phyloP scores from a whole-genome alignment of 768 basidiomycete species.

The Naganishia friedmannii region DNA sequence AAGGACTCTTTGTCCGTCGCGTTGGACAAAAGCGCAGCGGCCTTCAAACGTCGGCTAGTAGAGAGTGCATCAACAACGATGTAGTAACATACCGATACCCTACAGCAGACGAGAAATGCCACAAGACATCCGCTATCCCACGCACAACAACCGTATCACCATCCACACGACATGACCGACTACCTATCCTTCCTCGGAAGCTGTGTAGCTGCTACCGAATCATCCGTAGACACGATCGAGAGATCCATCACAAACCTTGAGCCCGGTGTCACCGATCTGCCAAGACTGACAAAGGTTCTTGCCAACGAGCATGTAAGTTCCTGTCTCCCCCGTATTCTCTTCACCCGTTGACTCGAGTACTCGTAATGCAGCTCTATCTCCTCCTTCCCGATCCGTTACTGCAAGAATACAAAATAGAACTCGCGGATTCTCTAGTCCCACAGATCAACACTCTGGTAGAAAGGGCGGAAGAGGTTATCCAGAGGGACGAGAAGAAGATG shows the following conservation, averaged over 20 bases:
- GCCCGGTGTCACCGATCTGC: slow-evolving; percentile 43
- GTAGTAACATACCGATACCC: too few species aligned
- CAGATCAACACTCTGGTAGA: slow-evolving; percentile 48
- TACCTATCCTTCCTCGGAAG: slow-evolving; percentile 11
- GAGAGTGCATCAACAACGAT: neutral
- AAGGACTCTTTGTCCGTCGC: neutral
- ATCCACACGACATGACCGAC: slow-evolving; percentile 5
- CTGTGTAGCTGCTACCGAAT: slow-evolving; percentile 10
- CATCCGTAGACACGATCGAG: slow-evolving; percentile 2
- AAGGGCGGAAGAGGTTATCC: slow-evolving; percentile 37
- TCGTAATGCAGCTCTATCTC: slow-evolving; percentile 44
- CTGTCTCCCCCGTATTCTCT: too few species aligned
- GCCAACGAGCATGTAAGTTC: slow-evolving; percentile 46
- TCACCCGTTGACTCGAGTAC: neutral
- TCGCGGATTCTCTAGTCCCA: slow-evolving; percentile 42
- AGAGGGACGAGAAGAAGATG: slow-evolving; percentile 34
- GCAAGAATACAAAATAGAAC: slow-evolving; percentile 41
- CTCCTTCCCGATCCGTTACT: slow-evolving; percentile 47
- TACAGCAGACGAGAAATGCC: too few species aligned
- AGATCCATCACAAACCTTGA: slow-evolving; percentile 7
- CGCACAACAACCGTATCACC: neutral
- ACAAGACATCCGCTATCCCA: too few species aligned
- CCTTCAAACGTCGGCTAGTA: neutral
- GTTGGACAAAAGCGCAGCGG: neutral
- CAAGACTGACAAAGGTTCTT: slow-evolving; percentile 45